phyloP scores from a whole-genome alignment of 768 basidiomycete genomes.

The Boletus subcaerulescens region DNA sequence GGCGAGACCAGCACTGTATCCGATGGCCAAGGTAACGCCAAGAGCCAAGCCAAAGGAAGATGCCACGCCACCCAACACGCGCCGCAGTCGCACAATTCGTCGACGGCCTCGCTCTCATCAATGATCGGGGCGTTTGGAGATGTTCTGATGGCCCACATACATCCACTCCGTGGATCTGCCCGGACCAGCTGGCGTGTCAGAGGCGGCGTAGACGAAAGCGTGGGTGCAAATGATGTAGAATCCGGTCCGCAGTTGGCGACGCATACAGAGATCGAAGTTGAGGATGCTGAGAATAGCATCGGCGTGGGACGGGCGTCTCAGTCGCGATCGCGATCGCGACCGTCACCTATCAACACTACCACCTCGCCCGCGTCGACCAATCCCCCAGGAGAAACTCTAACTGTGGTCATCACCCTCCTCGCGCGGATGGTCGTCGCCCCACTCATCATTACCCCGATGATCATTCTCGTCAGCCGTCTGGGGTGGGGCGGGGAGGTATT shows the following conservation, averaged over 20 bases:
- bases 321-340: neutral
- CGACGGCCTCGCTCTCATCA: slow-evolving; percentile 19
- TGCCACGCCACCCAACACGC: neutral
- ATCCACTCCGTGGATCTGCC: neutral
- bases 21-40: neutral
- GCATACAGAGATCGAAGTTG: slow-evolving; percentile 2
- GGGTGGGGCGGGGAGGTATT: slow-evolving; percentile 45
- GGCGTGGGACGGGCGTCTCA: too few relatives aligned
- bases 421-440: slow-evolving; percentile 89
- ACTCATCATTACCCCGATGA: slow-evolving; percentile 68
- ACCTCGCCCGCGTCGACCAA: slow-evolving; percentile 2
- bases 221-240: slow-evolving; percentile 7
- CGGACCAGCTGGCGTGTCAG: neutral
- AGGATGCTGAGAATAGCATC: neutral
- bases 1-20: neutral
- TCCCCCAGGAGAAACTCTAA: slow-evolving; percentile 69
- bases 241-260: neutral
- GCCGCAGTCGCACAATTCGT: slow-evolving; percentile 6
- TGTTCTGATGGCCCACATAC: slow-evolving; percentile 9
- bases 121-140: slow-evolving; percentile 20
- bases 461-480: slow-evolving; percentile 61
- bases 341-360: neutral
- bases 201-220: neutral
- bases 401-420: slow-evolving; percentile 78
- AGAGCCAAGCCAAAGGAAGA: slow-evolving; percentile 12